Base-by-base conservation (phyloP, 192 early-diverging fungal genomes). In the Pilobolus umbonatus region DNA sequence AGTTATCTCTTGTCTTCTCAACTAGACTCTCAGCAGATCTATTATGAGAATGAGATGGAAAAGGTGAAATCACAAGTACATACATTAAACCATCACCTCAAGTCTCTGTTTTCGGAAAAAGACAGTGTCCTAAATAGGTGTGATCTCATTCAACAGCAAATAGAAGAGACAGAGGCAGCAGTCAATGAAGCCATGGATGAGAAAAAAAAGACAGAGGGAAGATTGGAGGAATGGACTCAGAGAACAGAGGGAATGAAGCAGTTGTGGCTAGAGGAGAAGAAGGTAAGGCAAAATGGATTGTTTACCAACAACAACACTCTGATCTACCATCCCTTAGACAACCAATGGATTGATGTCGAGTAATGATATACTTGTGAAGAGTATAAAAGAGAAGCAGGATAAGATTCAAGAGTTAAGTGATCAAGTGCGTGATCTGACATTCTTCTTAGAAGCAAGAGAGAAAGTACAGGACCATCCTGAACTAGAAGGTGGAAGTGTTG, bases 401-500 rank as follows among this genome's bases (percentile, higher is more conserved):
- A 73, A 73, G 39, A 80, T 91, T 19, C 65, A 62, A 19, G 93
- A 96, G 22, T 60, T 94, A 59, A 75, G 80, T 60, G 96, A 96
- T 46, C 92, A 96, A 74, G 79, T 97, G 2, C 69, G 87, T 15
- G 96, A 98, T 68, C 68, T 98, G 66, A 89, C 90, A 81, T 88
- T 93, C 50, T 97, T 88, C 63, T 67, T 98, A 25, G 83, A 91
- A 22, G 86, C 88, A 10, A 85, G 88, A 54, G 72, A 89, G 38
- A 59, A 47, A 7, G 57, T 59, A 10, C 55, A 57, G 31, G 43
- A 32, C 12, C 31, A 59, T n/a, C 43, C 57, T 46, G 57, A 59
- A 9, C 28, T 59, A 22, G 57, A 47, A 22, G 57, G 57, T n/a
- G 57, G 57, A 14, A 59, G 44, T 36, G 15, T 59, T 4, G 44